Evolutionary conservation across 2,329 filamentous ascomycete genomes (phyloP).

Genomic region (Clarireedia sp.): DNA sequence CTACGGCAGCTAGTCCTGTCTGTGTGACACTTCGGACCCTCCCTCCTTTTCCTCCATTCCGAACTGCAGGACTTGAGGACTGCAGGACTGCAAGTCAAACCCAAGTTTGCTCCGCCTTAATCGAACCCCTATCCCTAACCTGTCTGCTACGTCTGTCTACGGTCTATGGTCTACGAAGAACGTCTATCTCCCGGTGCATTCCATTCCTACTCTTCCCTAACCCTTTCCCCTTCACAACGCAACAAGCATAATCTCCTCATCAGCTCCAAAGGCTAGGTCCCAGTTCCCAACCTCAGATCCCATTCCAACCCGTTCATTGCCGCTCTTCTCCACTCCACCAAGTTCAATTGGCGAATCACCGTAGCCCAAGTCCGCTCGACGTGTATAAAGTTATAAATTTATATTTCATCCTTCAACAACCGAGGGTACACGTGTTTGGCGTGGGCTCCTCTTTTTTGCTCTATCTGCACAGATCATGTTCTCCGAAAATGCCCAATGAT

Average conservation of each 20-base stretch:
- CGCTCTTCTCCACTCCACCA: conserved; percentile 5
- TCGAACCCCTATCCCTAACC: background rate
- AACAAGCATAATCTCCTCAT: conserved; percentile 5
- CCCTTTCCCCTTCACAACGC: background rate
- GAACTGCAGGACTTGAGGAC: background rate
- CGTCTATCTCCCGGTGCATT: background rate
- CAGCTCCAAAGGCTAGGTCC: background rate
- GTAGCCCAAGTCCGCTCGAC: background rate
- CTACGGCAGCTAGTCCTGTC: no score
- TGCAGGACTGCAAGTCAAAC: background rate
- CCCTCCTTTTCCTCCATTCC: background rate
- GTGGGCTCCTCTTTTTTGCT: background rate
- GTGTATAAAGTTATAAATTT: background rate
- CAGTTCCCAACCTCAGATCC: background rate
- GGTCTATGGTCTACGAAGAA: no score
- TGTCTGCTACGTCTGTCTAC: background rate
- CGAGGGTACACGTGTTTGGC: background rate
- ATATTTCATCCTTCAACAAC: background rate
- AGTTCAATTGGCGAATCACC: background rate
- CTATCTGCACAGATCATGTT: background rate
- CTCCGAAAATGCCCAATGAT: conserved; percentile 2
- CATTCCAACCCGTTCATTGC: background rate
- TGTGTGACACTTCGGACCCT: no score
- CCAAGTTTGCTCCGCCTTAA: background rate
- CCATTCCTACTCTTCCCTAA: background rate